phyloP scores from a whole-genome alignment of 768 basidiomycete genomes.

The Tephrocybe sp. region DNA sequence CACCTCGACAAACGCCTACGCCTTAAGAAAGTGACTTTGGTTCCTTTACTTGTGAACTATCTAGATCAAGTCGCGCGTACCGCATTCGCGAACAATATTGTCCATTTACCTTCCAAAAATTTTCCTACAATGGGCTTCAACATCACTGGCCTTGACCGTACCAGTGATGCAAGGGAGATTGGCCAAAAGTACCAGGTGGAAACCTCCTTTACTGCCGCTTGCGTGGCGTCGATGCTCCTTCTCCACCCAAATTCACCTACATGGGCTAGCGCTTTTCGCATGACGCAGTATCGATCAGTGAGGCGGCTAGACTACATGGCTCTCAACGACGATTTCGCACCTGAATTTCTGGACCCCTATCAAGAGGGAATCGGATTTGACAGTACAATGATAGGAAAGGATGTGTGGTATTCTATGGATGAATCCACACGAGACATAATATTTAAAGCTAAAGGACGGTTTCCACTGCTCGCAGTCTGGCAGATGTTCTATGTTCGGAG shows the following conservation, averaged over 20 bases:
- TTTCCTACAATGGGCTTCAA: neutral
- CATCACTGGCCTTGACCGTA: neutral
- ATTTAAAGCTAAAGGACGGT: neutral
- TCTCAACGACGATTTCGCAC: neutral
- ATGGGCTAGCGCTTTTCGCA: neutral
- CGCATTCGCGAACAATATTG: too few relatives aligned
- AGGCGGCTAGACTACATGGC: neutral
- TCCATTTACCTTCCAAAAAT: neutral
- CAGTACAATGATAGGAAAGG: neutral
- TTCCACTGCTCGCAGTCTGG: conserved; percentile 7
- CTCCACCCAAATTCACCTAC: neutral
- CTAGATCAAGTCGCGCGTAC: neutral
- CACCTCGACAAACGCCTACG: conserved; percentile 7
- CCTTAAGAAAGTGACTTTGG: neutral
- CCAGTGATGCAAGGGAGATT: neutral
- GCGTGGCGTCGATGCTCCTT: neutral
- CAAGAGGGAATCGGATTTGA: neutral
- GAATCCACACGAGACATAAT: neutral
- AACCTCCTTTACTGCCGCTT: neutral
- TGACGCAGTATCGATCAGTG: neutral
- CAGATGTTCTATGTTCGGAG: conserved; percentile 5
- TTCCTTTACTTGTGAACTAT: neutral
- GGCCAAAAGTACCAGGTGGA: neutral
- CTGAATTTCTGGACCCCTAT: neutral
- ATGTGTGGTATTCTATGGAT: conserved; percentile 1